Evolutionary conservation across 2,329 filamentous ascomycete genomes (phyloP).

Genomic region (Pyricularia sp.): DNA sequence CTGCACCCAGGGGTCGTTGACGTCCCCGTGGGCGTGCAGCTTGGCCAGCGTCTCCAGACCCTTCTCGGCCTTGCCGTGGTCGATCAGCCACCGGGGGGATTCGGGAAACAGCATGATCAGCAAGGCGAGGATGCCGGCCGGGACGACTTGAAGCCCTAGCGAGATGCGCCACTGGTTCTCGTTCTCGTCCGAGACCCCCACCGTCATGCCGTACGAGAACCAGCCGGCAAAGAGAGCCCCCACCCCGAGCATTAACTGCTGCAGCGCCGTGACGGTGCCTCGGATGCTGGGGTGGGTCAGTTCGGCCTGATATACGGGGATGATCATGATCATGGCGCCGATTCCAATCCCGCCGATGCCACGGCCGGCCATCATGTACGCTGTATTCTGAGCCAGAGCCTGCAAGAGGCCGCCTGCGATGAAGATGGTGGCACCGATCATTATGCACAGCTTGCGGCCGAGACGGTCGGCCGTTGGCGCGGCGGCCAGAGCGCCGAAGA

Average conservation of each 20-base stretch:
- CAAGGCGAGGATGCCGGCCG: constrained; percentile 48
- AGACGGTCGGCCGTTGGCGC: constrained; percentile 50
- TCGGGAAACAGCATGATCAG: constrained; percentile 62
- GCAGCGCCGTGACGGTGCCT: constrained; percentile 59
- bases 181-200: constrained; percentile 3
- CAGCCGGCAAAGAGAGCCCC: constrained; percentile 60
- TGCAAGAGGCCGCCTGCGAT: constrained; percentile 60
- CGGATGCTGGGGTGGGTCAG: constrained; percentile 67
- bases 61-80: constrained; percentile 50
- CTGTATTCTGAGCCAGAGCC: constrained; percentile 45
- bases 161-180: constrained; percentile 38
- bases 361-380: constrained; percentile 57
- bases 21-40: constrained; percentile 57
- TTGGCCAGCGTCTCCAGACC: constrained; percentile 54
- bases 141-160: constrained; percentile 44
- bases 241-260: constrained; percentile 74
- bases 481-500: constrained; percentile 53
- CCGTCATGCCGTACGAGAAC: constrained; percentile 49
- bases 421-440: constrained; percentile 59
- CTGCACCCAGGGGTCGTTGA: constrained; percentile 53
- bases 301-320: constrained; percentile 63
- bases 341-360: constrained; percentile 54
- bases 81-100: constrained; percentile 61
- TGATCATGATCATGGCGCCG: constrained; percentile 27
- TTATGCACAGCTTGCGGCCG: constrained; percentile 59